phyloP scores from a whole-genome alignment of 2,329 filamentous ascomycete species.

The Aspergillus tanneri region DNA sequence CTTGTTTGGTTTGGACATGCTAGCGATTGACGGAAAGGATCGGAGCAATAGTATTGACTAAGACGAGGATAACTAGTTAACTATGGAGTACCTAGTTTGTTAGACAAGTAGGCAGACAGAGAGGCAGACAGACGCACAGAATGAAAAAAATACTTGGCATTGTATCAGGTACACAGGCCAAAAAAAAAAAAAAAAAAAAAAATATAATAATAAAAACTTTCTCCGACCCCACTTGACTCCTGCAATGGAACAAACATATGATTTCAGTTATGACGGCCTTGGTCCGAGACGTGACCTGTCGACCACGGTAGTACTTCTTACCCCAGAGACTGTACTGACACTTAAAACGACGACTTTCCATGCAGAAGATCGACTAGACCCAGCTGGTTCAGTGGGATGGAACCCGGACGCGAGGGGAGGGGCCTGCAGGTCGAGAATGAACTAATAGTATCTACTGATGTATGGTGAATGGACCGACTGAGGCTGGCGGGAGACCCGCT shows the following conservation, averaged over 20 bases:
- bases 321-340: neutral
- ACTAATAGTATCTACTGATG: neutral
- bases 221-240: neutral
- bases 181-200: neutral
- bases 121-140: neutral
- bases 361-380: neutral
- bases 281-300: neutral
- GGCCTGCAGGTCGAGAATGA: neutral
- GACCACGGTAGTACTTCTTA: neutral
- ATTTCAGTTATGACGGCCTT: neutral
- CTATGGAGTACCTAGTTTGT: too few relatives aligned
- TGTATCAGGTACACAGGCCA: neutral
- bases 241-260: neutral
- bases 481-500: too few relatives aligned
- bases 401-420: neutral
- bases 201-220: neutral
- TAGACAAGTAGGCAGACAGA: too few relatives aligned
- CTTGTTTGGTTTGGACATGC: too few relatives aligned
- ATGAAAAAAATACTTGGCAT: too few relatives aligned
- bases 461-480: neutral
- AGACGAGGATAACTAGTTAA: too few relatives aligned
- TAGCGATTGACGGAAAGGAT: too few relatives aligned
- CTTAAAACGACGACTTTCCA: neutral
- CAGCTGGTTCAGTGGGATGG: constrained; percentile 5
- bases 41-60: too few relatives aligned